phyloP scores from a whole-genome alignment of 2,329 filamentous ascomycete genomes.

The Fragosphaeria purpurea region DNA sequence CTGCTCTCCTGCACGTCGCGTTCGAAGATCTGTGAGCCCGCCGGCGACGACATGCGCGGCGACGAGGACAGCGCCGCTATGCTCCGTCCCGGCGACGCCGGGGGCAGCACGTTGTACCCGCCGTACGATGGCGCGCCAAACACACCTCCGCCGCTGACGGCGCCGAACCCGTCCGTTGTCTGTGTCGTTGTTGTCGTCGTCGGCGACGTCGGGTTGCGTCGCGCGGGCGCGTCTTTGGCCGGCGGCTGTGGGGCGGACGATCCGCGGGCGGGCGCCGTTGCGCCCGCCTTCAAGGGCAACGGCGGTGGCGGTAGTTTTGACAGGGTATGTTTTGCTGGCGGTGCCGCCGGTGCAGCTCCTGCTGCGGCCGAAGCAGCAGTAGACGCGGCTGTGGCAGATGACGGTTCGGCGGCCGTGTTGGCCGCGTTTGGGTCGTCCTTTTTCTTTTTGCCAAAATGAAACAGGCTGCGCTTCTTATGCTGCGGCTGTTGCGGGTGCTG shows the following conservation, averaged over 20 bases:
- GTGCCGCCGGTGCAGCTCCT: neutral
- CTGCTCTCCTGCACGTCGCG: constrained; percentile 73
- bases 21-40: constrained; percentile 78
- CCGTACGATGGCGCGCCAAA: constrained; percentile 9
- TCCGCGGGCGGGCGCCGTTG: too few species aligned
- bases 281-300: constrained; percentile 19
- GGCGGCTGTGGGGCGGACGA: constrained; percentile 12
- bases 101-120: constrained; percentile 34
- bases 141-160: constrained; percentile 24
- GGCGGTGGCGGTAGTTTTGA: constrained; percentile 21
- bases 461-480: constrained; percentile 18
- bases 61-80: constrained; percentile 48
- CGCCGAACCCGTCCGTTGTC: constrained; percentile 31
- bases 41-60: constrained; percentile 67
- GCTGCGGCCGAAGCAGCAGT: constrained; percentile 7
- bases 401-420: neutral
- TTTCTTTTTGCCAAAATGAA: constrained; percentile 29
- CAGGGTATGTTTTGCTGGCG: neutral
- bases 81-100: constrained; percentile 56
- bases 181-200: constrained; percentile 23
- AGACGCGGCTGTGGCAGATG: neutral
- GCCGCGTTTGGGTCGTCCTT: constrained; percentile 19
- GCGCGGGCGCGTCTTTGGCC: constrained; percentile 23
- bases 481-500: too few species aligned
- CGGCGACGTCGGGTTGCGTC: constrained; percentile 23